A percentile compares a stretch with the other conserved stretches of the same genome.
Conservation (phyloP, 1,284 basidiomycete genomes). For the Phenoliferia sp. region DNA sequence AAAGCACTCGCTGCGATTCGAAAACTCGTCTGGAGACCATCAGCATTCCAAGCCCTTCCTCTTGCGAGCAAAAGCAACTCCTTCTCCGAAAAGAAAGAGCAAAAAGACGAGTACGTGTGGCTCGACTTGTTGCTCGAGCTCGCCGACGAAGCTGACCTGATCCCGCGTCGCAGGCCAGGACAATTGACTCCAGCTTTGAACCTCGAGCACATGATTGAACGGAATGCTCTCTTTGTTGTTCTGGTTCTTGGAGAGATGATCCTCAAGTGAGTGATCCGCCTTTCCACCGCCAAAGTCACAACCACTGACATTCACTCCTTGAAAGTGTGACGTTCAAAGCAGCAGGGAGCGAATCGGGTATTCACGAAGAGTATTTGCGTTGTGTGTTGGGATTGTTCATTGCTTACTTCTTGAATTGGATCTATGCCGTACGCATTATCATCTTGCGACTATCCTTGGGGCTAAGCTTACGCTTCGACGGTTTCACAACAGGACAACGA, state of each 20-base stretch:
- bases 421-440: neutral
- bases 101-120: neutral
- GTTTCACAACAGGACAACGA: slow-evolving; percentile 17
- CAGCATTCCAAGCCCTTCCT: neutral
- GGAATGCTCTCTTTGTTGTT: slow-evolving; percentile 8
- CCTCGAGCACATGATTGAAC: slow-evolving; percentile 13
- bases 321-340: slow-evolving; percentile 4
- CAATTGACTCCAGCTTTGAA: slow-evolving; percentile 3
- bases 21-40: neutral
- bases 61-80: neutral
- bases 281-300: neutral
- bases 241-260: slow-evolving; percentile 18
- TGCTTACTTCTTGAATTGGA: slow-evolving; percentile 33
- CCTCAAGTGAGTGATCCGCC: slow-evolving; percentile 1
- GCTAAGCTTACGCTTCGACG: slow-evolving; percentile 21
- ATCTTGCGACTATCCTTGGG: slow-evolving; percentile 28
- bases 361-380: slow-evolving; percentile 6
- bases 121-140: neutral
- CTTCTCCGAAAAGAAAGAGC: neutral
- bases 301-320: too few species aligned
- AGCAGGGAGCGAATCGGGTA: neutral
- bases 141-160: neutral
- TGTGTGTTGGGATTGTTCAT: slow-evolving; percentile 35
- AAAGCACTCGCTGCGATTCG: neutral
- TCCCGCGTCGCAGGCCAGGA: neutral